phyloP scores from a whole-genome alignment of 805 yeast genomes.

The Teunomyces stri region DNA sequence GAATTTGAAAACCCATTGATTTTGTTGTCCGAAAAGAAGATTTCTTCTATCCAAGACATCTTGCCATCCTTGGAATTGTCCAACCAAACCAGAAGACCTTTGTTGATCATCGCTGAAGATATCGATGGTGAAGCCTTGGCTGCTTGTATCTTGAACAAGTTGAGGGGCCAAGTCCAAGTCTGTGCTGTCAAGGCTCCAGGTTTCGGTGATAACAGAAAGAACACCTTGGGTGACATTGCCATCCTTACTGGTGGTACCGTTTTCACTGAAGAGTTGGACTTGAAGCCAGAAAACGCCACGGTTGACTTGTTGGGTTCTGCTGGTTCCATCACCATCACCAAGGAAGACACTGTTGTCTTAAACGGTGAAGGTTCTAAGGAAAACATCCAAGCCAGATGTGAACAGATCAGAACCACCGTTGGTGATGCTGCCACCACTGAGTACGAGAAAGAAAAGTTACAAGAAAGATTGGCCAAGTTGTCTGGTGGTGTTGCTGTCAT shows the following conservation, averaged over 20 bases:
- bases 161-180: constrained; percentile 97
- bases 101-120: constrained; percentile 91
- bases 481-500: constrained; percentile 98
- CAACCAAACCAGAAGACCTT: constrained; percentile 89
- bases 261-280: constrained; percentile 88
- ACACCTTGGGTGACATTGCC: constrained; percentile 93
- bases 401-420: constrained; percentile 83
- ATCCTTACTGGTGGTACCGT: constrained; percentile 91
- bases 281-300: constrained; percentile 94
- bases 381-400: constrained; percentile 79
- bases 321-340: constrained; percentile 88
- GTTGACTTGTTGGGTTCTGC: constrained; percentile 86
- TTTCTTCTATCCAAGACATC: constrained; percentile 85
- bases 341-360: constrained; percentile 91
- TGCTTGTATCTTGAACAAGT: constrained; percentile 94
- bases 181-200: constrained; percentile 99
- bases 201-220: constrained; percentile 97
- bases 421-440: constrained; percentile 74
- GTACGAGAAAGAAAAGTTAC: constrained; percentile 95
- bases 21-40: constrained; percentile 87
- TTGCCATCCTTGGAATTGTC: constrained; percentile 91
- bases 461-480: constrained; percentile 94
- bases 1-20: constrained; percentile 93
- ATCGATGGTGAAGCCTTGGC: constrained; percentile 98
- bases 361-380: constrained; percentile 91